phyloP scores from a whole-genome alignment of 31 red algal species.

The Pterothamnion heteromorphum region DNA sequence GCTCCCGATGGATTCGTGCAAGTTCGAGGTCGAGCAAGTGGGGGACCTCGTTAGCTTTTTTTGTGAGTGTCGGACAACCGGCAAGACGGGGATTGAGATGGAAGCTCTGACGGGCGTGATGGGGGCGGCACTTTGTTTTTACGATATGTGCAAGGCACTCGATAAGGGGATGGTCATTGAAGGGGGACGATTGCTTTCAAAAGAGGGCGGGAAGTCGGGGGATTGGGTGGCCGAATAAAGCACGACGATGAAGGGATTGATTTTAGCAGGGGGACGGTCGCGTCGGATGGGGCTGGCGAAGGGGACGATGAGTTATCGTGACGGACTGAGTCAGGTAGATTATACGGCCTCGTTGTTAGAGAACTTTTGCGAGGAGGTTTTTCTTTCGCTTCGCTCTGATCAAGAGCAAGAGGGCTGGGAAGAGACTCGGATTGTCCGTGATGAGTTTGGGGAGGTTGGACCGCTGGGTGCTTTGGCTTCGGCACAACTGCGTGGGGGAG shows the following conservation, averaged over 20 bases:
- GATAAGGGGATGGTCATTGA: background rate
- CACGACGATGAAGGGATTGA: background rate
- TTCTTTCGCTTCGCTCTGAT: background rate
- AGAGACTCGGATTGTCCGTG: too few relatives aligned
- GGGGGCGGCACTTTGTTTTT: conserved; percentile 47
- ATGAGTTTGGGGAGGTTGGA: background rate
- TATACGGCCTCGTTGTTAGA: background rate
- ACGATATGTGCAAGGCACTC: conserved; percentile 61
- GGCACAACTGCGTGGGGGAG: background rate
- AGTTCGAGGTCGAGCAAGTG: background rate
- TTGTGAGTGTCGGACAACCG: background rate
- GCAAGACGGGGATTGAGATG: conserved; percentile 58
- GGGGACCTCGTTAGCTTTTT: background rate
- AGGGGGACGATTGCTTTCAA: background rate
- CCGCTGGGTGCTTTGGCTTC: background rate
- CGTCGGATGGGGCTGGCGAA: background rate
- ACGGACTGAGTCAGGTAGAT: background rate
- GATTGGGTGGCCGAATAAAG: background rate
- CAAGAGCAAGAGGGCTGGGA: too few relatives aligned
- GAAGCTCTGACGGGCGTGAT: conserved; percentile 51
- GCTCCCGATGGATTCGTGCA: background rate
- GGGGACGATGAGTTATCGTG: background rate
- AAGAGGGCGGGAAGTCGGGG: background rate
- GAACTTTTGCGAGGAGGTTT: background rate
- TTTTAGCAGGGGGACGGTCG: background rate